These are phyloP conservation scores for Nakazawaea siamensis DNA, from an alignment of 805 yeast genomes.

Conservation along the genomic window DNA sequence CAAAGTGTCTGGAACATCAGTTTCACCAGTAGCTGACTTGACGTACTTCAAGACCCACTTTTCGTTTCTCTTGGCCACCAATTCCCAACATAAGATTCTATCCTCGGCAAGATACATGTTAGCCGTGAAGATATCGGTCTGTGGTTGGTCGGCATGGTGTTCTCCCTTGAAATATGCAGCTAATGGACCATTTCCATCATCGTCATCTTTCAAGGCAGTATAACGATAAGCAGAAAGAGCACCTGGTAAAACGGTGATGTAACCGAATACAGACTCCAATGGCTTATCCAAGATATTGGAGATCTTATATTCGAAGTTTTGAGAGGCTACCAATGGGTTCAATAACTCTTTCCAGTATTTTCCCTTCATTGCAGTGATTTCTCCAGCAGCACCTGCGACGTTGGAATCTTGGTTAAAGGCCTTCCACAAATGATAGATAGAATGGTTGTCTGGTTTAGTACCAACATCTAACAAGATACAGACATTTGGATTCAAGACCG, in stretches of 20 bases:
- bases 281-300: constrained; percentile 94
- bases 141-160: constrained; percentile 51
- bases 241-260: constrained; percentile 90
- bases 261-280: constrained; percentile 90
- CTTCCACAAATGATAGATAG: constrained; percentile 93
- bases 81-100: constrained; percentile 88
- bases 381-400: constrained; percentile 99
- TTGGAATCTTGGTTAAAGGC: constrained; percentile 94
- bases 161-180: constrained; percentile 92
- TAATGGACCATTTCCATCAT: constrained; percentile 62
- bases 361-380: constrained; percentile 92
- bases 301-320: constrained; percentile 93
- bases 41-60: constrained; percentile 82
- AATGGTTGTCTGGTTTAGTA: constrained; percentile 83
- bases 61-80: constrained; percentile 70
- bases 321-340: constrained; percentile 93
- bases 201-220: constrained; percentile 59
- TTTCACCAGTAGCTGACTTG: constrained; percentile 82
- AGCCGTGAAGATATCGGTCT: constrained; percentile 80
- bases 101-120: constrained; percentile 98
- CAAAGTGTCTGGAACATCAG: constrained; percentile 88
- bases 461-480: constrained; percentile 93
- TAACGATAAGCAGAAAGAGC: constrained; percentile 93
- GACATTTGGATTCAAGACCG: constrained; percentile 85
- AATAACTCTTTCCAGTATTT: constrained; percentile 71